phyloP scores from a whole-genome alignment of 176 grass and related monocot genomes.

The Eragrostis nindensis region DNA sequence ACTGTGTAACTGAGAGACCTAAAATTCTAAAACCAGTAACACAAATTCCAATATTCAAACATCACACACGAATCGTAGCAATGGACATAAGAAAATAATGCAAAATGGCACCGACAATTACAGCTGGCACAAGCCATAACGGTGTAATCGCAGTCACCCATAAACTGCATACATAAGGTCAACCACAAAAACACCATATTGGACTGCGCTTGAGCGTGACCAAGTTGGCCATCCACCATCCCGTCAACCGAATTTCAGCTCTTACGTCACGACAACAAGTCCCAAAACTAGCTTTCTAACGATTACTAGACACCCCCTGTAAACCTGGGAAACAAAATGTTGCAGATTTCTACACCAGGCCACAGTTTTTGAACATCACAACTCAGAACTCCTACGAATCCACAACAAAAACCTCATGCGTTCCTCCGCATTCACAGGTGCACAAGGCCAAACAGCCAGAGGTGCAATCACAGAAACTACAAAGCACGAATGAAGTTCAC shows the following conservation, averaged over 20 bases:
- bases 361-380: background rate
- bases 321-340: background rate
- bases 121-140: background rate
- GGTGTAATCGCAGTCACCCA: background rate
- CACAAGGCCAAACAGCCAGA: background rate
- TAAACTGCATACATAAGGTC: background rate
- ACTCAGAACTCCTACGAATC: background rate
- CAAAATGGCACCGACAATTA: background rate
- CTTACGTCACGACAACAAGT: background rate
- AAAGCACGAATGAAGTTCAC: background rate
- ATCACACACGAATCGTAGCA: background rate
- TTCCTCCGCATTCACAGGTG: background rate
- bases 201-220: background rate
- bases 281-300: background rate
- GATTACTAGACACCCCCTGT: background rate
- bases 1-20: background rate
- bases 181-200: constrained; percentile 4
- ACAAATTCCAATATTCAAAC: background rate
- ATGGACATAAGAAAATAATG: constrained; percentile 3
- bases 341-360: background rate
- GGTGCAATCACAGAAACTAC: background rate
- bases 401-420: background rate
- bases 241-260: background rate
- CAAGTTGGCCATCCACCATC: background rate
- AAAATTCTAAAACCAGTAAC: background rate